Percentiles rank a stretch among this genome's conserved stretches.
phyloP scores from a whole-genome alignment of 495 filamentous ascomycete genomes.

The Poronia punctata region DNA sequence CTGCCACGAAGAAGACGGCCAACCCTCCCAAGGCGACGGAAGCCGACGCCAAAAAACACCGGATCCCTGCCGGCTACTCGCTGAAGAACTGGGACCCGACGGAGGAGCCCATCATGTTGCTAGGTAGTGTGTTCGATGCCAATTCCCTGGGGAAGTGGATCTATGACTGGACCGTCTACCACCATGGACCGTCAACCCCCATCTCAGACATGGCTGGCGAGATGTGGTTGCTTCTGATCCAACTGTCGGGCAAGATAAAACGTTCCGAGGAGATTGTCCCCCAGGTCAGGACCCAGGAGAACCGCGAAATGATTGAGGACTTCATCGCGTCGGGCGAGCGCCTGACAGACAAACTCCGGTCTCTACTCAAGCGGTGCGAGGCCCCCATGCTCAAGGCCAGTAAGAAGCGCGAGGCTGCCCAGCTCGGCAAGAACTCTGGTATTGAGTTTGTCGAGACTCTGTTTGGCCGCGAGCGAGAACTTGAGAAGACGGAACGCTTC shows the following conservation, averaged over 20 bases:
- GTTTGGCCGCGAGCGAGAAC: constrained; percentile 86
- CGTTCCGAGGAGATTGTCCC: constrained; percentile 76
- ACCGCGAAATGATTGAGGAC: constrained; percentile 76
- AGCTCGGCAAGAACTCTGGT: constrained; percentile 88
- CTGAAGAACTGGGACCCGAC: constrained; percentile 98
- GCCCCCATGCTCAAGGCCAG: constrained; percentile 68
- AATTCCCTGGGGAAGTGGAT: constrained; percentile 99
- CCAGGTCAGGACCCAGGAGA: constrained; percentile 62
- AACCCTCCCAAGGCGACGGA: constrained; percentile 51
- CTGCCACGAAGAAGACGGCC: constrained; percentile 20
- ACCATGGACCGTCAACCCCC: constrained; percentile 75
- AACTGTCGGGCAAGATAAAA: constrained; percentile 93
- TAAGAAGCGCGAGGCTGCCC: constrained; percentile 55
- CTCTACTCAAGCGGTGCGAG: constrained; percentile 84
- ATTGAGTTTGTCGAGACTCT: constrained; percentile 96
- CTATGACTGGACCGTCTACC: constrained; percentile 98
- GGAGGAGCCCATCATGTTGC: constrained; percentile 83
- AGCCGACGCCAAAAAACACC: constrained; percentile 69
- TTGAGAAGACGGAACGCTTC: constrained; percentile 89
- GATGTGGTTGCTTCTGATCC: constrained; percentile 90
- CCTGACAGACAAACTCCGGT: constrained; percentile 78
- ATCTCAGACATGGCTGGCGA: constrained; percentile 92
- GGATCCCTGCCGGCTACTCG: constrained; percentile 87
- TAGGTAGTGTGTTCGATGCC: constrained; percentile 95
- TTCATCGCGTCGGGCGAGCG: constrained; percentile 89